Conservation (phyloP, 345 rosid species). For the Syzygium grande region DNA sequence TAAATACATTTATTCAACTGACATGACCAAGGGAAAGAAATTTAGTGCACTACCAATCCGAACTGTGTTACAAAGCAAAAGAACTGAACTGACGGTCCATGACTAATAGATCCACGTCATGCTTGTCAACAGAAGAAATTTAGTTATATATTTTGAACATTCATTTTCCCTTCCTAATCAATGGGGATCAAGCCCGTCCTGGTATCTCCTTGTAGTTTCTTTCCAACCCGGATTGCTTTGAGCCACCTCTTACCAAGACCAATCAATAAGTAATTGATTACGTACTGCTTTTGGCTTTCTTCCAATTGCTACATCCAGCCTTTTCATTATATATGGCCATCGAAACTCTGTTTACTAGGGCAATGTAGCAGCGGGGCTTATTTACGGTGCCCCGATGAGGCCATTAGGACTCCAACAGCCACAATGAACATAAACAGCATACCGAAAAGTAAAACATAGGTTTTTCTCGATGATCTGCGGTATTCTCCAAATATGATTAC, state of each 20-base stretch:
- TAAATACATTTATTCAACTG: background rate
- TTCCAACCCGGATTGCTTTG: background rate
- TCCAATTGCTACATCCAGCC: background rate
- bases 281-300: background rate
- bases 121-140: background rate
- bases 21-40: background rate
- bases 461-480: slow-evolving; percentile 57
- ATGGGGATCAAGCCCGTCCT: background rate
- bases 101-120: background rate
- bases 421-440: slow-evolving; percentile 73
- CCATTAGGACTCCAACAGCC: slow-evolving; percentile 78
- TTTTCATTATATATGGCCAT: background rate
- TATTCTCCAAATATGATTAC: slow-evolving; percentile 77
- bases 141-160: background rate
- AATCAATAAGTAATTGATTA: background rate
- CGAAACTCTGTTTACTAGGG: background rate
- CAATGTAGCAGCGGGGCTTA: slow-evolving; percentile 6
- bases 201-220: background rate
- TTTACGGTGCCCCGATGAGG: slow-evolving; percentile 65
- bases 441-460: slow-evolving; percentile 46
- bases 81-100: background rate
- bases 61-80: background rate
- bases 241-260: background rate
- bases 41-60: background rate
- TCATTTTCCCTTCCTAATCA: background rate